Base-by-base conservation (phyloP, 352 stramenopile species). In the Aphanomyces invadans region DNA sequence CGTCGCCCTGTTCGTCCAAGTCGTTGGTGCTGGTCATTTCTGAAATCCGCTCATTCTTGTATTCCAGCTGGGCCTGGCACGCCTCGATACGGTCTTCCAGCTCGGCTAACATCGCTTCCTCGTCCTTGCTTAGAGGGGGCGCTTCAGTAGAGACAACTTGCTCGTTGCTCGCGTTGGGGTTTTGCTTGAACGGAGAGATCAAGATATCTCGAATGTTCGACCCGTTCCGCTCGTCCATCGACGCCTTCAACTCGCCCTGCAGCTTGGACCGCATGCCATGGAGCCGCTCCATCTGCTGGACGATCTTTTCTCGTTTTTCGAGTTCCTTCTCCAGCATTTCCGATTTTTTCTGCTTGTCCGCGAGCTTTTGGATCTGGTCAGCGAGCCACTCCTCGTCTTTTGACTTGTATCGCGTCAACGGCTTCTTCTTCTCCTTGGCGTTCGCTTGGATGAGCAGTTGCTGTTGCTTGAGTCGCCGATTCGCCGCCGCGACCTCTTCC, bases 41-140 rank as follows among this genome's bases (percentile, higher is more conserved):
- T 0, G 83, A 91, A 19, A 95, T 92, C 51, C 88, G 88, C 51
- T 95, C 86, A 72, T 95, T 83, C 70, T 95, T 95, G 73, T 93
- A 95, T 66, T 95, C 84, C 17, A 95, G 69, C 55, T 92, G 80
- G 0, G 83, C 84, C 71, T 95, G 86, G 44, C 84, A 92, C 1
- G 79, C 83, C 62, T 95, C 86, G 61, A 95, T 95, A 28, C 82
- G 79, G 42, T 95, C 86, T 66, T 92, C 86, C 51, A 95, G 75
- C 54, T 95, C 86, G 44, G 81, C 88, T 1, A 95, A 71, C 21
- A 92, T 52, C 42, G 90, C 81, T 52, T 92, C 83, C 64, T 95
- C 86, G 65, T 88, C 83, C 32, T 79, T 79, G n/a, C 78, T 88
- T 15, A 95, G 70, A 48, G n/a, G n/a, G n/a, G n/a, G n/a, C n/a